Conservation (phyloP, 225 moss, liverwort and hornwort species). For the Straminergon stramineum region DNA sequence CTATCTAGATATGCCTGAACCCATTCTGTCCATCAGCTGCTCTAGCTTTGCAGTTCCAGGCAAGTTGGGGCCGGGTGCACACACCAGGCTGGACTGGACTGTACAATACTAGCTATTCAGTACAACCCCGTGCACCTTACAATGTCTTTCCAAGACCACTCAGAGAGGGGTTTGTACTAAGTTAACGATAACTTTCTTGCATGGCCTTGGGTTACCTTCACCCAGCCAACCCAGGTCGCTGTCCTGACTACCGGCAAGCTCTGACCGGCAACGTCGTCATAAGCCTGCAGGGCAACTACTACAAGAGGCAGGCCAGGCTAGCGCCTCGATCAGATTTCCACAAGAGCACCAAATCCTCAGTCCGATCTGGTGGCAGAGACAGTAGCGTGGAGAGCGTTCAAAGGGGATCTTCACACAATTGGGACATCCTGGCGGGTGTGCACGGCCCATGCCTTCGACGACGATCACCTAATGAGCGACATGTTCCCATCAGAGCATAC, state of each 20-base stretch:
- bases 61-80: background rate
- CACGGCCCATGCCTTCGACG: background rate
- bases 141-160: background rate
- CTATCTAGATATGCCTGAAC: background rate
- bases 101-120: too few relatives aligned
- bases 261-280: constrained; percentile 12
- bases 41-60: background rate
- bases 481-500: background rate
- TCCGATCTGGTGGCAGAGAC: constrained; percentile 9
- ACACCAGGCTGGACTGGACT: background rate
- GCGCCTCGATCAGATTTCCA: background rate
- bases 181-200: background rate
- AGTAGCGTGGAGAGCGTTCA: background rate
- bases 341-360: background rate
- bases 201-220: background rate
- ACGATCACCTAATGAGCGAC: background rate
- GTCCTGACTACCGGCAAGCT: constrained; percentile 4
- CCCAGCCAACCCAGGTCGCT: background rate
- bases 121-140: background rate
- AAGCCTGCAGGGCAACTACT: background rate
- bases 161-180: background rate
- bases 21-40: background rate
- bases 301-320: background rate
- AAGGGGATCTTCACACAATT: background rate
- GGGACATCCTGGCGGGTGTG: background rate